Evolutionary conservation across 1,284 basidiomycete genomes (phyloP), one percentile per base, ranked within the genome.

Genomic region (Rhodotorula glutinis): DNA sequence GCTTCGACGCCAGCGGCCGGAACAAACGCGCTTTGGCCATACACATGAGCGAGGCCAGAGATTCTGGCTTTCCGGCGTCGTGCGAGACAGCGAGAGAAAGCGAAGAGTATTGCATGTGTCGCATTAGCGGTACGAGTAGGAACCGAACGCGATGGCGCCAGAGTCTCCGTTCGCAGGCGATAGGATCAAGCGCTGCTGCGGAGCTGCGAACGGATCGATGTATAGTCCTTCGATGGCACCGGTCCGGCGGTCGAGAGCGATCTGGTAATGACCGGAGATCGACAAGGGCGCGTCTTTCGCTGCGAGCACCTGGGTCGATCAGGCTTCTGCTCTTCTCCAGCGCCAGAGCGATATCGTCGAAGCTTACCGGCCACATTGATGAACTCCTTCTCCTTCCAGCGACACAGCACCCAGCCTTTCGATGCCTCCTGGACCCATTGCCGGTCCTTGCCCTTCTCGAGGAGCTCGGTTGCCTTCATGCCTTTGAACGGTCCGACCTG

Each of bases 321-420:
- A 63, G 46, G 13, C 16, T 23, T 19, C 16, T 10, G 30, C 33
- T 38, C 33, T 11, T 5, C 5, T 38, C 33, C 33, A 11, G n/a
- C n/a, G n/a, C n/a, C n/a, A n/a, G n/a, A n/a, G n/a, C n/a, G n/a
- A n/a, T 2, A 9, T 23, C 25, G 44, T 5, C 7, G 7, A n/a
- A 2, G n/a, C 60, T 33, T 49, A 71, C 67, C 61, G 8, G 54
- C 62, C 17, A 71, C 64, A 43, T 66, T 69, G 57, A 71, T 56
- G n/a, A 66, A 67, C 23, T 63, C 70, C 25, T 43, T 44, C 52
- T 73, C 72, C 59, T 73, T 71, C 69, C 67, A 71, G 47, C 69
- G 57, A 62, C 63, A 71, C 27, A 73, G 23, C 2, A 73, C 49
- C 69, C 69, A 71, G 17, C 72, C 72, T 14, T 30, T 38, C 38